phyloP scores from a whole-genome alignment of 495 filamentous ascomycete genomes.

The Penicillium herquei region DNA sequence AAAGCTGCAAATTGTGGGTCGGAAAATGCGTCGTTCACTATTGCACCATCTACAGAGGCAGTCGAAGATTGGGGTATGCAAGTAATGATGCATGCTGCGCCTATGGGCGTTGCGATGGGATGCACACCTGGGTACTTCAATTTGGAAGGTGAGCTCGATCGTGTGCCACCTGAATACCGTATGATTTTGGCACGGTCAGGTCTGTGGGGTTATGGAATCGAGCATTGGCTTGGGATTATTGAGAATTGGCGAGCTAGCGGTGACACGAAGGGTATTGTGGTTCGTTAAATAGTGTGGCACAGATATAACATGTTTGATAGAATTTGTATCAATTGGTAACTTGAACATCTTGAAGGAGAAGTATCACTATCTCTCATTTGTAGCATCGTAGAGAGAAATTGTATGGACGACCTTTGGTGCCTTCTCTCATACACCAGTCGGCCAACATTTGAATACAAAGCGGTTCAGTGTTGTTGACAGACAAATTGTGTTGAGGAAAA shows the following conservation, averaged over 20 bases:
- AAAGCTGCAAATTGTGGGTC: constrained; percentile 5
- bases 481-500: no score
- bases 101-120: not conserved
- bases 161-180: not conserved
- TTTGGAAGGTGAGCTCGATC: constrained; percentile 3
- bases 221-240: not conserved
- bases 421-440: no score
- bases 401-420: no score
- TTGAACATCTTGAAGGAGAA: no score
- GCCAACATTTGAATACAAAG: no score
- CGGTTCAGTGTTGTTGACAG: no score
- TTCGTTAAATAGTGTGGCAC: not conserved
- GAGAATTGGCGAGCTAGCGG: not conserved
- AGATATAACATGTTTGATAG: no score
- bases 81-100: not conserved
- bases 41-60: constrained; percentile 40
- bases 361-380: no score
- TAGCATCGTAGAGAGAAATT: no score
- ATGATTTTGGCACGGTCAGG: not conserved
- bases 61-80: constrained; percentile 40
- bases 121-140: constrained; percentile 4
- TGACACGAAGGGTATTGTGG: not conserved
- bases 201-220: constrained; percentile 1
- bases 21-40: constrained; percentile 2
- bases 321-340: no score